Evolutionary conservation across 805 yeast species (phyloP).

Genomic region (Saccharomycopsis fermentans): DNA sequence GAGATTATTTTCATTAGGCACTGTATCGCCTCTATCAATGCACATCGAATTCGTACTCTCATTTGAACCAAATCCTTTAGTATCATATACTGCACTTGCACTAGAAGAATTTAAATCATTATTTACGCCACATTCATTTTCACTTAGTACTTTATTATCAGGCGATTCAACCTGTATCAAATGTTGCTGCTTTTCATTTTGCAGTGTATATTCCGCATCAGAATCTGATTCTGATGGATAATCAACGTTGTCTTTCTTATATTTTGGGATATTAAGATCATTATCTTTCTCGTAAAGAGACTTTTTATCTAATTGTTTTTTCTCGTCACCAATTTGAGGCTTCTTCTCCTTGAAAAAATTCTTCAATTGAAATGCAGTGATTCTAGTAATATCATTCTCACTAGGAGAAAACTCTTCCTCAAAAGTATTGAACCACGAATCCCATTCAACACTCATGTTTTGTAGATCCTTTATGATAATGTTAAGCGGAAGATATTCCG

Average conservation of each 20-base stretch:
- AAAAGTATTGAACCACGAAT: constrained; percentile 67
- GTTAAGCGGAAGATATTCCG: constrained; percentile 64
- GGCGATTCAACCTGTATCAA: background rate
- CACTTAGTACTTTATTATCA: background rate
- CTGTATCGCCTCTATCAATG: background rate
- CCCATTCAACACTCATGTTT: constrained; percentile 81
- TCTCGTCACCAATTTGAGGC: constrained; percentile 4
- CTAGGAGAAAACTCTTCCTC: constrained; percentile 75
- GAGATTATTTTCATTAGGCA: background rate
- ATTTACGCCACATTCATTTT: background rate
- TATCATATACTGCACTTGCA: background rate
- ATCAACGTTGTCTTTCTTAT: background rate
- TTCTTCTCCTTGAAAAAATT: constrained; percentile 15
- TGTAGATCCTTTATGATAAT: constrained; percentile 61
- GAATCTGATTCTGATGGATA: background rate
- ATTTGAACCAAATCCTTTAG: background rate
- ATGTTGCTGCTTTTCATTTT: background rate
- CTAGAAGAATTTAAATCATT: background rate
- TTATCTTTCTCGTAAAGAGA: background rate
- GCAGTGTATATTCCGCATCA: background rate
- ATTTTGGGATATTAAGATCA: background rate
- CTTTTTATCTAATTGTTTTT: constrained; percentile 1
- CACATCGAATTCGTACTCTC: background rate
- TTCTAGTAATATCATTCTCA: constrained; percentile 83
- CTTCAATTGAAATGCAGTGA: constrained; percentile 36